Evolutionary conservation across 2,329 filamentous ascomycete species (phyloP).

Genomic region (Elsinoe batatas): DNA sequence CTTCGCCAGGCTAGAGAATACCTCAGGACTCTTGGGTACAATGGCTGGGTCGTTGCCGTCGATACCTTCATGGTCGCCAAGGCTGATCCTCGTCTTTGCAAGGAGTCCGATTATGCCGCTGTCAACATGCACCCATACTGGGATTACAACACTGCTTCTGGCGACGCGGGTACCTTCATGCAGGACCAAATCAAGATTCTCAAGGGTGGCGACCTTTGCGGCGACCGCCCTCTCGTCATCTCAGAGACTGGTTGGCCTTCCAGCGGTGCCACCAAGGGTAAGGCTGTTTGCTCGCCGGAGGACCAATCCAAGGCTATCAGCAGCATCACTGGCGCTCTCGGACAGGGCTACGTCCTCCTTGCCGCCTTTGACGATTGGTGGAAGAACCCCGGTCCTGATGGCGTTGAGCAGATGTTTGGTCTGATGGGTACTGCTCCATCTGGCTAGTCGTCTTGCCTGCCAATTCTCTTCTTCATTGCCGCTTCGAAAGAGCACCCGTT

Average conservation of each 20-base stretch:
- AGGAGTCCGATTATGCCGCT: slow-evolving; percentile 65
- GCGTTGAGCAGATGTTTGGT: slow-evolving; percentile 71
- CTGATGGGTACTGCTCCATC: slow-evolving; percentile 10
- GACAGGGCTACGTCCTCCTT: slow-evolving; percentile 57
- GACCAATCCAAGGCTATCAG: slow-evolving; percentile 58
- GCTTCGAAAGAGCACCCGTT: not conserved
- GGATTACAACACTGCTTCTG: slow-evolving; percentile 51
- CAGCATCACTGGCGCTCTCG: slow-evolving; percentile 54
- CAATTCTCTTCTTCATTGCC: not conserved
- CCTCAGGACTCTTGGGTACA: slow-evolving; percentile 55
- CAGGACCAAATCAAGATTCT: slow-evolving; percentile 42
- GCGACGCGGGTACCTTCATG: slow-evolving; percentile 58
- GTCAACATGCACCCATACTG: slow-evolving; percentile 82
- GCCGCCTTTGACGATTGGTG: slow-evolving; percentile 71
- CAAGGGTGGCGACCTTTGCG: slow-evolving; percentile 20
- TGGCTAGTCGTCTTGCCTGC: not conserved
- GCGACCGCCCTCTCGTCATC: slow-evolving; percentile 56
- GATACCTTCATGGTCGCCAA: slow-evolving; percentile 67
- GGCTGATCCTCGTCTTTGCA: slow-evolving; percentile 60
- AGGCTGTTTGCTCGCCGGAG: slow-evolving; percentile 56
- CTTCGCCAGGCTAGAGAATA: slow-evolving; percentile 48
- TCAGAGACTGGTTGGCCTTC: slow-evolving; percentile 82
- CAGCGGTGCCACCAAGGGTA: slow-evolving; percentile 53
- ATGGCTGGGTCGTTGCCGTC: slow-evolving; percentile 61
- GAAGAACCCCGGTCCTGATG: slow-evolving; percentile 59